Conservation (phyloP, 208 protist species). For the Endotrypanum monterogeii region DNA sequence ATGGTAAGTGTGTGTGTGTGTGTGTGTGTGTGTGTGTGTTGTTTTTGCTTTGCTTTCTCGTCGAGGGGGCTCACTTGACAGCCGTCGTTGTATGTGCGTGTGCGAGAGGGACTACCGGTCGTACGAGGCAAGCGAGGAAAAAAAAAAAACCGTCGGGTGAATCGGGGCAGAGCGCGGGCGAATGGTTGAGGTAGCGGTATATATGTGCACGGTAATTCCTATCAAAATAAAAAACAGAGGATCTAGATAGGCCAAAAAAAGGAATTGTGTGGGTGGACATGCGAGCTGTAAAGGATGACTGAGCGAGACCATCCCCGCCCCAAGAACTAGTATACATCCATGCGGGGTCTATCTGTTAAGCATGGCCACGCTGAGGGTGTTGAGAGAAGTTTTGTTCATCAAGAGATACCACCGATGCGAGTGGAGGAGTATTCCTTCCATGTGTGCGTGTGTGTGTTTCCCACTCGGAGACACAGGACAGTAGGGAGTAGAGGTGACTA, state of each 20-base stretch:
- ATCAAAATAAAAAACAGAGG: neutral
- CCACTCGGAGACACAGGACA: neutral
- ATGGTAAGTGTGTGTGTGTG: neutral
- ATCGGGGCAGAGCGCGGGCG: neutral
- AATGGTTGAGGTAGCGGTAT: neutral
- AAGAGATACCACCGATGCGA: too few species aligned
- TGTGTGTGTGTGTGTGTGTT: neutral
- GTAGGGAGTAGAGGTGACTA: neutral
- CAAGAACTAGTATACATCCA: neutral
- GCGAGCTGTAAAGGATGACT: neutral
- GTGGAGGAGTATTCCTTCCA: neutral
- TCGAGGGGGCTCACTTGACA: neutral
- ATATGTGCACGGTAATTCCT: neutral
- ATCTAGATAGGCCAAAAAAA: neutral
- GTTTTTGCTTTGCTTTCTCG: slow-evolving; percentile 14
- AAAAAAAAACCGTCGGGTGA: too few species aligned
- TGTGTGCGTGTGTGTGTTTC: neutral
- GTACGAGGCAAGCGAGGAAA: neutral
- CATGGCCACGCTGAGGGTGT: neutral
- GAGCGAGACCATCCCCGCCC: neutral
- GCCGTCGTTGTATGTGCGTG: neutral
- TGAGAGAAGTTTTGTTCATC: neutral
- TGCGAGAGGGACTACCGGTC: neutral
- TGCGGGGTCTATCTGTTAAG: neutral
- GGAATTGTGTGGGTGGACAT: neutral